phyloP scores from a whole-genome alignment of 129 eudicot species.

The Escallonia rubra region DNA sequence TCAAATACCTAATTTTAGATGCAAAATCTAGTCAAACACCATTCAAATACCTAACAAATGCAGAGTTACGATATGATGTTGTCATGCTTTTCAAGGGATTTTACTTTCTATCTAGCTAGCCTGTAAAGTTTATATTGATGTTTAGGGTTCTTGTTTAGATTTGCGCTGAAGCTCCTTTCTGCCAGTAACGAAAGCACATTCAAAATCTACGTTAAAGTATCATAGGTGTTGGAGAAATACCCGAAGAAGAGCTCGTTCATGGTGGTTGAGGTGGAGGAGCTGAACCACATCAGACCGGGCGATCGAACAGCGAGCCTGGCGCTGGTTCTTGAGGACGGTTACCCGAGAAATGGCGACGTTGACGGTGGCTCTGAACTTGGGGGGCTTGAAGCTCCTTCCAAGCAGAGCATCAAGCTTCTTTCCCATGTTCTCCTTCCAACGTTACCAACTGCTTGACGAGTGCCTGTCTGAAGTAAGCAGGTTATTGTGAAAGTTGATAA shows the following conservation, averaged over 20 bases:
- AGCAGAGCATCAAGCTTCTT: constrained; percentile 69
- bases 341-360: constrained; percentile 59
- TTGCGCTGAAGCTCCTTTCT: too few species aligned
- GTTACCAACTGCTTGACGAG: too few species aligned
- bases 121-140: too few species aligned
- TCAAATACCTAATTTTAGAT: not conserved
- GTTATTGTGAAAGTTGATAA: not conserved
- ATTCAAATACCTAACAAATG: not conserved
- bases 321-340: constrained; percentile 61
- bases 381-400: constrained; percentile 43
- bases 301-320: constrained; percentile 43
- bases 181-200: too few species aligned
- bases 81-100: too few species aligned
- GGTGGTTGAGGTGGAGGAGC: constrained; percentile 55
- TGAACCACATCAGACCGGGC: constrained; percentile 57
- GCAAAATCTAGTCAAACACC: too few species aligned
- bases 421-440: constrained; percentile 38
- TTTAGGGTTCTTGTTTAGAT: too few species aligned
- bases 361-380: constrained; percentile 44
- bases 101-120: too few species aligned
- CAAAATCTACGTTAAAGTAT: too few species aligned
- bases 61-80: too few species aligned
- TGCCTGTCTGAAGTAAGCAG: too few species aligned
- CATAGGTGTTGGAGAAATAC: constrained; percentile 14
- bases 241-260: constrained; percentile 75